phyloP scores from a whole-genome alignment of 164 flowering plant species.

The Macadamia integrifolia region DNA sequence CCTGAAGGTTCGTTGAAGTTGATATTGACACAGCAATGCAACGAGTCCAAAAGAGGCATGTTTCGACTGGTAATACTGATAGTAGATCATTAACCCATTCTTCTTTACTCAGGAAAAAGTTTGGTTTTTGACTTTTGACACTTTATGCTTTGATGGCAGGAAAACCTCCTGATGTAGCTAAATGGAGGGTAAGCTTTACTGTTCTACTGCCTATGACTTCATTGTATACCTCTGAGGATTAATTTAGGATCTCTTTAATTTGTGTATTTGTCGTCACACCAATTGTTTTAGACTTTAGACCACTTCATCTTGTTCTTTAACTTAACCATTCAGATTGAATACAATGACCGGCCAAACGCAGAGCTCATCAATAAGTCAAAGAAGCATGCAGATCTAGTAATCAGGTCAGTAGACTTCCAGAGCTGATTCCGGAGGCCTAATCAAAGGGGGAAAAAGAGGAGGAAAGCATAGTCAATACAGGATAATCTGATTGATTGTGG shows the following conservation, averaged over 20 bases:
- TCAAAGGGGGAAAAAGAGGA: background rate
- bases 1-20: conserved; percentile 73
- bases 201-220: background rate
- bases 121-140: background rate
- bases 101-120: background rate
- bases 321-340: conserved; percentile 51
- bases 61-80: conserved; percentile 48
- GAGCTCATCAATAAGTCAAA: conserved; percentile 74
- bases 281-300: background rate
- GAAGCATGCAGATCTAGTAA: conserved; percentile 70
- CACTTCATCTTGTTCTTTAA: background rate
- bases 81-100: background rate
- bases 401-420: conserved; percentile 55
- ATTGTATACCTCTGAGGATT: background rate
- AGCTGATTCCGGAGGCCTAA: background rate
- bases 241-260: no score
- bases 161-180: conserved; percentile 71
- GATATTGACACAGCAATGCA: conserved; percentile 75
- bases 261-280: background rate
- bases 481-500: no score
- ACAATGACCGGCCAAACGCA: conserved; percentile 90
- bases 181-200: conserved; percentile 65
- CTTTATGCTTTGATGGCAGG: conserved; percentile 29
- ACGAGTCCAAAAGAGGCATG: conserved; percentile 70
- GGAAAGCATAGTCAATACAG: background rate